Conservation (phyloP, 2,329 filamentous ascomycete species). For the Lachnum nothofagi region DNA sequence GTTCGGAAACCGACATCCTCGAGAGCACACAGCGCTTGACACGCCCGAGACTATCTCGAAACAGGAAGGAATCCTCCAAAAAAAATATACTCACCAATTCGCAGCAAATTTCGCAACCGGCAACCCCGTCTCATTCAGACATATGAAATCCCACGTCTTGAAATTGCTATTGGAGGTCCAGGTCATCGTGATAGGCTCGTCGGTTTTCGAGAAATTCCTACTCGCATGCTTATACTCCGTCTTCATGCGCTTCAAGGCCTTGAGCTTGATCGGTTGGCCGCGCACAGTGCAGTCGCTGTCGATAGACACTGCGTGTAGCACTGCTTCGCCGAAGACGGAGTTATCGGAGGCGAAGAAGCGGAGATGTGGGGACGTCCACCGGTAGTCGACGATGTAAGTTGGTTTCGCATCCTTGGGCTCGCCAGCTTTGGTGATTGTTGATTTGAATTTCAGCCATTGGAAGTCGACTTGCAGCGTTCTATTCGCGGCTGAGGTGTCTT, state of each 20-base stretch:
- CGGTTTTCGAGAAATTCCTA: conserved; percentile 5
- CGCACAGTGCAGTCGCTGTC: conserved; percentile 14
- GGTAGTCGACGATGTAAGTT: conserved; percentile 17
- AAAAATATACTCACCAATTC: too few relatives aligned
- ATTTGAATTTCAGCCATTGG: conserved; percentile 19
- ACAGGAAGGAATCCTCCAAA: too few relatives aligned
- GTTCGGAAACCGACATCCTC: too few relatives aligned
- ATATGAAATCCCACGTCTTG: conserved; percentile 20
- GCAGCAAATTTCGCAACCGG: conserved; percentile 15
- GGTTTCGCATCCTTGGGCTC: conserved; percentile 7
- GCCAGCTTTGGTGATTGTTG: conserved; percentile 8
- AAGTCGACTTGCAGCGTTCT: conserved; percentile 14
- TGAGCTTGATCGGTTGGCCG: conserved; percentile 7
- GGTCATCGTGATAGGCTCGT: conserved; percentile 11
- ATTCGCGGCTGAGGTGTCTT: too few relatives aligned
- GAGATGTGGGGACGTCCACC: conserved; percentile 2
- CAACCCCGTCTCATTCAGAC: conserved; percentile 11
- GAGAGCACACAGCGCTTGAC: too few relatives aligned
- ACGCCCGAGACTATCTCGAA: too few relatives aligned
- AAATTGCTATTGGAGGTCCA: conserved; percentile 7
- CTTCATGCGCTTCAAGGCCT: conserved; percentile 16
- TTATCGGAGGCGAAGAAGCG: conserved; percentile 5
- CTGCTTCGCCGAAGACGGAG: conserved; percentile 11
- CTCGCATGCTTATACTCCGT: conserved; percentile 17
- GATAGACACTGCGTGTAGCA: conserved; percentile 14